Evolutionary conservation across 495 filamentous ascomycete species (phyloP), one percentile per base, ranked within the genome.

Genomic region (Rusavskia elegans): DNA sequence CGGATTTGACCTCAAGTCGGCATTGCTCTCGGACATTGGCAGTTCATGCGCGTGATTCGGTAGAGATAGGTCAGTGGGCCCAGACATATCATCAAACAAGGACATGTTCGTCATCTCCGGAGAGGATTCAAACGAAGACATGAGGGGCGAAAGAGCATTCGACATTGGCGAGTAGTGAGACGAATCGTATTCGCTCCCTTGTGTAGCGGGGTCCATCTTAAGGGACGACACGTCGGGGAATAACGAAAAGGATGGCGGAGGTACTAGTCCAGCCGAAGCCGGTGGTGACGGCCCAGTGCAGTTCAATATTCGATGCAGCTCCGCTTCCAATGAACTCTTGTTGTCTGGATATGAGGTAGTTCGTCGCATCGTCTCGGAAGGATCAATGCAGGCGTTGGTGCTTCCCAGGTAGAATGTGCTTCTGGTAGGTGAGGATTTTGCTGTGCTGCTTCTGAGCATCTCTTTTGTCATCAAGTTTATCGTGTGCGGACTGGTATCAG

Each of bases 181-280:
- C 10, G 61, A 58, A 49, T 70, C 66, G 56, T 70, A 74, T 9
- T 65, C 64, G 39, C 64, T 66, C 40, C 75, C 71, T n/a, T 71
- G 65, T 54, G 73, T 71, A 53, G 70, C 62, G 50, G 77, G 74
- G 40, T 74, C 70, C 37, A 72, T 64, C 42, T 71, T 70, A 32
- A 81, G 55, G 45, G 68, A 69, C 49, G 63, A 64, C 68, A 79
- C 70, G 57, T 74, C 74, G 61, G 74, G 66, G 54, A 79, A 79
- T n/a, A 74, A 69, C 64, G 57, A 73, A 64, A 14, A 71, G 62
- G 53, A 78, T 68, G 49, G 73, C 68, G 14, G 59, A 63, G 39
- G 49, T 32, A 42, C 41, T 8, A 67, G 57, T 48, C 66, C 63
- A 23, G 66, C 65, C 53, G 68, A 71, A 46, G 65, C 65, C 21